A percentile compares a stretch with the other conserved stretches of the same genome.
These are phyloP conservation scores for Nemania sp. DNA, from an alignment of 2,329 filamentous ascomycete species.

Conservation along the genomic window DNA sequence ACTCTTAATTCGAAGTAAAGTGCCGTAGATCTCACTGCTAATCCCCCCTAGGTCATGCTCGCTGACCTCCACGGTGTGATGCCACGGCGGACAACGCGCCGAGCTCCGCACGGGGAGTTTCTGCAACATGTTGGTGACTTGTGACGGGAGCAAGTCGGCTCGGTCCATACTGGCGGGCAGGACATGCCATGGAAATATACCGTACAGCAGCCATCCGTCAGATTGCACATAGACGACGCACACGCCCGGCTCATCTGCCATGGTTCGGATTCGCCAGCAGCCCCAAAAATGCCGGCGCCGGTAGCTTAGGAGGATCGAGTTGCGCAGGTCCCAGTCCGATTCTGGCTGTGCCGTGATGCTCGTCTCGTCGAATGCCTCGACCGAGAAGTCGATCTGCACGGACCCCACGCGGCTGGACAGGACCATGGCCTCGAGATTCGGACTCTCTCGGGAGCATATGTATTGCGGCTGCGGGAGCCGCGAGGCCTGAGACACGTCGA, in stretches of 20 bases:
- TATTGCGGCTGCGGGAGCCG: slow-evolving; percentile 31
- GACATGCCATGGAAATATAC: slow-evolving; percentile 29
- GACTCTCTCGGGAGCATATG: slow-evolving; percentile 30
- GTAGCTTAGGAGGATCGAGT: slow-evolving; percentile 34
- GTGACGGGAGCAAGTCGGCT: slow-evolving; percentile 29
- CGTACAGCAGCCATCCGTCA: slow-evolving; percentile 32
- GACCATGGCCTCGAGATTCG: slow-evolving; percentile 27
- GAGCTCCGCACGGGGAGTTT: slow-evolving; percentile 24
- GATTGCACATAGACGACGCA: slow-evolving; percentile 32
- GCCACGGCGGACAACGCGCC: slow-evolving; percentile 23
- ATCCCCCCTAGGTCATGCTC: slow-evolving; percentile 14
- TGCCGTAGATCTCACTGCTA: slow-evolving; percentile 20
- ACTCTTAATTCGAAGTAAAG: slow-evolving; percentile 30
- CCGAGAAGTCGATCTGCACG: slow-evolving; percentile 30
- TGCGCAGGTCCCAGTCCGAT: slow-evolving; percentile 34
- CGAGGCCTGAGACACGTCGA: slow-evolving; percentile 31
- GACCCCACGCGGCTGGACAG: slow-evolving; percentile 29
- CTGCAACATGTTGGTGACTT: slow-evolving; percentile 30
- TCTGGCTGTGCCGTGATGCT: slow-evolving; percentile 28
- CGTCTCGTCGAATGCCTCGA: slow-evolving; percentile 30
- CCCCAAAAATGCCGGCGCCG: slow-evolving; percentile 35
- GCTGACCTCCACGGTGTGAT: slow-evolving; percentile 30
- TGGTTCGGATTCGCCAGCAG: slow-evolving; percentile 29
- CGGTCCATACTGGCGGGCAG: slow-evolving; percentile 24
- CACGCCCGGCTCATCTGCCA: slow-evolving; percentile 28